Conservation (phyloP, 2,329 filamentous ascomycete genomes). For the Aaosphaeria arxii region DNA sequence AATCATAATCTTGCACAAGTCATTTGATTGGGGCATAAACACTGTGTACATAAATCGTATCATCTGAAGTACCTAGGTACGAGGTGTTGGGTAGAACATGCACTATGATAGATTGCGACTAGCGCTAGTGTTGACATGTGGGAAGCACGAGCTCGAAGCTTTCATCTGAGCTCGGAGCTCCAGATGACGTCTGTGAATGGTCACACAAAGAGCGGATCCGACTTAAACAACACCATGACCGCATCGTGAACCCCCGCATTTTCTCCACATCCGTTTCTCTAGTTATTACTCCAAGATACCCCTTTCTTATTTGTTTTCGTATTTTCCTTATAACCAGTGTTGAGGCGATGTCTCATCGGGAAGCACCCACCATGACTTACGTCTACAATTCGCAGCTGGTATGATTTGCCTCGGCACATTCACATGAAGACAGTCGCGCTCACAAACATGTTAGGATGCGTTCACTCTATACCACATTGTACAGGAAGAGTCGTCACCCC, state of each 20-base stretch:
- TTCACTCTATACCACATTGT: slow-evolving; percentile 42
- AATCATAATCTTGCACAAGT: too few species aligned
- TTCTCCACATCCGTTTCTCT: slow-evolving; percentile 1
- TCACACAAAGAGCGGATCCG: slow-evolving; percentile 5
- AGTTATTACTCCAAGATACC: slow-evolving; percentile 1
- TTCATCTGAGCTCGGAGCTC: neutral
- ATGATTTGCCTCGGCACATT: slow-evolving; percentile 6
- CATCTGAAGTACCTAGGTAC: too few species aligned
- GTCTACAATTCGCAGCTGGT: slow-evolving; percentile 47
- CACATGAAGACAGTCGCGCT: slow-evolving; percentile 2
- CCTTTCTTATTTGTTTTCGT: neutral
- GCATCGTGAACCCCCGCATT: slow-evolving; percentile 5
- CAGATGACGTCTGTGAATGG: slow-evolving; percentile 5
- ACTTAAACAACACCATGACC: slow-evolving; percentile 3
- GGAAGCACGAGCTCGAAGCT: too few species aligned
- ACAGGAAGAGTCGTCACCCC: slow-evolving; percentile 30
- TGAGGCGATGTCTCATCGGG: neutral
- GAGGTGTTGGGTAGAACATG: too few species aligned
- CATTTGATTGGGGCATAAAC: too few species aligned
- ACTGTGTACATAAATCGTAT: too few species aligned
- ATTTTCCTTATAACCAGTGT: neutral
- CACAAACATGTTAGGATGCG: slow-evolving; percentile 32
- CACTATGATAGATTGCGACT: too few species aligned
- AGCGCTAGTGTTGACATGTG: too few species aligned
- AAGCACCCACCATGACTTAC: slow-evolving; percentile 17